A percentile compares a stretch with the other conserved stretches of the same genome.
phyloP scores from a whole-genome alignment of 2,329 filamentous ascomycete genomes.

The Neofusicoccum sp. region DNA sequence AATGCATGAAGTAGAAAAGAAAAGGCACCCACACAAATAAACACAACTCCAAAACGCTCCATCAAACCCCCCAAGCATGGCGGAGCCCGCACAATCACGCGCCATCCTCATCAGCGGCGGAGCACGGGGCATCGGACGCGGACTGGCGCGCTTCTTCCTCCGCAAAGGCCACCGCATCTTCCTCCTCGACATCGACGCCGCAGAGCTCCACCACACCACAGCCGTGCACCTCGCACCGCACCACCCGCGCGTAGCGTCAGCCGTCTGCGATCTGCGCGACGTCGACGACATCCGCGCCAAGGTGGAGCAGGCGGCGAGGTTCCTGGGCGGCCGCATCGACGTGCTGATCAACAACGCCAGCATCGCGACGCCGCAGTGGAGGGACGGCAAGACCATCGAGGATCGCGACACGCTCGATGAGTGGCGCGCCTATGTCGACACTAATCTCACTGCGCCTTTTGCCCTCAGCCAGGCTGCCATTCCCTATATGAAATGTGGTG shows the following conservation, averaged over 20 bases:
- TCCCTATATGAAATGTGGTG: slow-evolving; percentile 48
- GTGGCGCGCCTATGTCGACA: slow-evolving; percentile 52
- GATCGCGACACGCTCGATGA: slow-evolving; percentile 46
- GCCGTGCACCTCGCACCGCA: slow-evolving; percentile 34
- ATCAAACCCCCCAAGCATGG: not conserved
- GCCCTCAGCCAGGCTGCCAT: slow-evolving; percentile 51
- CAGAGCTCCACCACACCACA: slow-evolving; percentile 30
- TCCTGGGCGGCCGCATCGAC: slow-evolving; percentile 45
- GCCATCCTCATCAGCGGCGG: slow-evolving; percentile 47
- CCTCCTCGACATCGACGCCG: slow-evolving; percentile 39
- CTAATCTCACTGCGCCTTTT: slow-evolving; percentile 52
- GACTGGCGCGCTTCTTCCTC: slow-evolving; percentile 47
- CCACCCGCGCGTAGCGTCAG: slow-evolving; percentile 37
- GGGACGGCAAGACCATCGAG: slow-evolving; percentile 50
- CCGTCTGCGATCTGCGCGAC: slow-evolving; percentile 49
- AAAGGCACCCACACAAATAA: too few relatives aligned
- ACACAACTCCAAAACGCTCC: too few relatives aligned
- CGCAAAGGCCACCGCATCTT: slow-evolving; percentile 44
- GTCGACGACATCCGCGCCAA: slow-evolving; percentile 45
- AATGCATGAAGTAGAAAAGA: too few relatives aligned
- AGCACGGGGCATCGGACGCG: slow-evolving; percentile 53
- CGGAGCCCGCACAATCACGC: not conserved
- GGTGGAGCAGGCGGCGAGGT: slow-evolving; percentile 45
- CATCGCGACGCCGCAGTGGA: slow-evolving; percentile 45
- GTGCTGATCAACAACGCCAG: slow-evolving; percentile 43